Conservation (phyloP, 495 filamentous ascomycete species). For the Pseudevernia furfuracea region DNA sequence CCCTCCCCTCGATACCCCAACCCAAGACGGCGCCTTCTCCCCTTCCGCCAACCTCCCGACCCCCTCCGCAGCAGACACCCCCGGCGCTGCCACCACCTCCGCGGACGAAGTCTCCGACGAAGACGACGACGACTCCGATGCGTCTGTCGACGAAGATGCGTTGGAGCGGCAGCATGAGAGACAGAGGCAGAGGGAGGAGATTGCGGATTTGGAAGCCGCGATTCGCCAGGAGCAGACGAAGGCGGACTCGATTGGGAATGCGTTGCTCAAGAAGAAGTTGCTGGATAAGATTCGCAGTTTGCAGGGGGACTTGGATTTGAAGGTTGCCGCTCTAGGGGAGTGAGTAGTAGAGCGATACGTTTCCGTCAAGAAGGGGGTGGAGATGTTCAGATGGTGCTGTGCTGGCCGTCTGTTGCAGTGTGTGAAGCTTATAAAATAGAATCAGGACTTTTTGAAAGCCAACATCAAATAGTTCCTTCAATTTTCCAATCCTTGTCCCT, state of each 20-base stretch:
- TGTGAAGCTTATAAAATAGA: background rate
- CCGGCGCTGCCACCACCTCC: slow-evolving; percentile 33
- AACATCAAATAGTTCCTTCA: background rate
- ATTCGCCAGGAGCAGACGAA: slow-evolving; percentile 40
- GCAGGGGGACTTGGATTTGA: slow-evolving; percentile 42
- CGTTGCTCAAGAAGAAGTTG: slow-evolving; percentile 45
- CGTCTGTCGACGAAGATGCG: slow-evolving; percentile 48
- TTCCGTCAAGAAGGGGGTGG: background rate
- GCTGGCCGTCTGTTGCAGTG: background rate
- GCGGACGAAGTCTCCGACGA: slow-evolving; percentile 31
- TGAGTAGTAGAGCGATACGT: background rate
- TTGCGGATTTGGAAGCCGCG: slow-evolving; percentile 41
- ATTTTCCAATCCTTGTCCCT: background rate
- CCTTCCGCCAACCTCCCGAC: slow-evolving; percentile 20
- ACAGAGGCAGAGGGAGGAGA: slow-evolving; percentile 44
- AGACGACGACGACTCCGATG: slow-evolving; percentile 31
- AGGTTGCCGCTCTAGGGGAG: slow-evolving; percentile 42
- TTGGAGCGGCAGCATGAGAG: slow-evolving; percentile 42
- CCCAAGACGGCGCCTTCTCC: slow-evolving; percentile 16
- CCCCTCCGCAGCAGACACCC: slow-evolving; percentile 14
- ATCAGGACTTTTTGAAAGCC: background rate
- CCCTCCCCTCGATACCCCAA: slow-evolving; percentile 14
- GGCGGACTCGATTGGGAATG: slow-evolving; percentile 38
- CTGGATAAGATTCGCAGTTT: slow-evolving; percentile 41
- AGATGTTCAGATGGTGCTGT: background rate